phyloP scores from a whole-genome alignment of 2,329 filamentous ascomycete species.

The Polychaeton citri region DNA sequence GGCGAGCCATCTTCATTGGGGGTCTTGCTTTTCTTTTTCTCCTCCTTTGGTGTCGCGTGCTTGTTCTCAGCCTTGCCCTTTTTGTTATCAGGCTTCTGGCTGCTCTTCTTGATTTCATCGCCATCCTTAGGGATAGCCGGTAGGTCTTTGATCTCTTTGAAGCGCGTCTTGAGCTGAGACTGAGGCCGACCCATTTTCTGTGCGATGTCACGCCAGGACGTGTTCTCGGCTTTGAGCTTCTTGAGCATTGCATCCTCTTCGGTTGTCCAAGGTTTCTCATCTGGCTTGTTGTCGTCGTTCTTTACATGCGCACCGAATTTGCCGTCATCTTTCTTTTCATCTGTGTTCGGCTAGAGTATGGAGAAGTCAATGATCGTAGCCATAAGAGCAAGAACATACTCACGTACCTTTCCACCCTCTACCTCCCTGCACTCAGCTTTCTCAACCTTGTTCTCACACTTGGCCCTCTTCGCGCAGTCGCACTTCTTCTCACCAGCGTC shows the following conservation, averaged over 20 bases:
- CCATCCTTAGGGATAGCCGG: conserved; percentile 1
- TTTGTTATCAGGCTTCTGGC: conserved; percentile 2
- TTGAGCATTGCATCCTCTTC: conserved; percentile 29
- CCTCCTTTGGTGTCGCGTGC: conserved; percentile 5
- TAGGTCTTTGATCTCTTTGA: conserved; percentile 20
- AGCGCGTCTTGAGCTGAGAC: conserved; percentile 14
- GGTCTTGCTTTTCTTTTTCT: conserved; percentile 6
- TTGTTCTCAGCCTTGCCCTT: conserved; percentile 5
- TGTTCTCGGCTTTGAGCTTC: conserved; percentile 20
- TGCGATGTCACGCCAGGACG: conserved; percentile 20
- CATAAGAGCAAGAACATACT: too few relatives aligned
- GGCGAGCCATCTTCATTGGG: conserved; percentile 9
- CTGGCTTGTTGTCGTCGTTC: conserved; percentile 1
- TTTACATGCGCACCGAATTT: neutral
- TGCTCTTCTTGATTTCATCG: conserved; percentile 1
- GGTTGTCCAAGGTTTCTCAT: conserved; percentile 16
- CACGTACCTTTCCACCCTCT: too few relatives aligned
- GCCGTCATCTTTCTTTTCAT: too few relatives aligned
- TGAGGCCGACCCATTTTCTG: conserved; percentile 17
- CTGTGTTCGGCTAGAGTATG: too few relatives aligned
- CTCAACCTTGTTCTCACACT: conserved; percentile 5
- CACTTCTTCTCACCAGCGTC: conserved; percentile 3
- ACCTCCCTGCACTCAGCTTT: conserved; percentile 1
- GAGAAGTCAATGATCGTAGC: too few relatives aligned
- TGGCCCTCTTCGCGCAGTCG: conserved; percentile 4